Evolutionary conservation across 192 early-diverging fungal species (phyloP).

Genomic region (Linnemannia schmuckeri): DNA sequence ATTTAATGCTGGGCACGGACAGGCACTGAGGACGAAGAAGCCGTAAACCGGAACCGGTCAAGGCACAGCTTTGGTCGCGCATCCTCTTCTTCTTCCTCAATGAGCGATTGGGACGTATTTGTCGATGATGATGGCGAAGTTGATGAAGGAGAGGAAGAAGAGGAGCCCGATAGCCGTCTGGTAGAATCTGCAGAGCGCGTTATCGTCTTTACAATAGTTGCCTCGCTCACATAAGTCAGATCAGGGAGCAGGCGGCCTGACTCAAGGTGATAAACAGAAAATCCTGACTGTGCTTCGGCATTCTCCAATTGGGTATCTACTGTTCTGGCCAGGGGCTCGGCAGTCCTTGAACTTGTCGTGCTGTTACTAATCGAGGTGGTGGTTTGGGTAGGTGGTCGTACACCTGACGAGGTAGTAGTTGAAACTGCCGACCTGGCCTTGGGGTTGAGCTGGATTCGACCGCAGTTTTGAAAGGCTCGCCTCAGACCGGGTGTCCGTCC

Average conservation of each 20-base stretch:
- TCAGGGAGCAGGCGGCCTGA: background rate
- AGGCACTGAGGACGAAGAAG: background rate
- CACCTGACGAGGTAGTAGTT: background rate
- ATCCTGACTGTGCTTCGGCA: background rate
- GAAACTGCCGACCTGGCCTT: background rate
- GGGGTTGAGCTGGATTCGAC: background rate
- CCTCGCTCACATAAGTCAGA: background rate
- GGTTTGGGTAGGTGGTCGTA: background rate
- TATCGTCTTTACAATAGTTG: background rate
- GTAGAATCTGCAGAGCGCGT: background rate
- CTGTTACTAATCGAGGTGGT: background rate
- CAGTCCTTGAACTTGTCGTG: background rate
- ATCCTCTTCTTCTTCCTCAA: background rate
- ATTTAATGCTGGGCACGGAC: background rate
- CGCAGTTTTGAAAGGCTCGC: constrained; percentile 23
- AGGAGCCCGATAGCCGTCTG: background rate
- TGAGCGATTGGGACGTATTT: background rate
- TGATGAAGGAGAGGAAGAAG: background rate
- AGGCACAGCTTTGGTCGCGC: background rate
- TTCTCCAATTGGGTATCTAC: background rate
- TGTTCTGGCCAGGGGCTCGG: background rate
- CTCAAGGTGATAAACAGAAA: background rate
- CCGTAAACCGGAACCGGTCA: background rate
- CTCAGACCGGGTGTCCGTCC: constrained; percentile 18
- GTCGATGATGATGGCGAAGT: background rate